Evolutionary conservation across 108 stramenopile species (phyloP).

Genomic region (Fistulifera pelliculosa): DNA sequence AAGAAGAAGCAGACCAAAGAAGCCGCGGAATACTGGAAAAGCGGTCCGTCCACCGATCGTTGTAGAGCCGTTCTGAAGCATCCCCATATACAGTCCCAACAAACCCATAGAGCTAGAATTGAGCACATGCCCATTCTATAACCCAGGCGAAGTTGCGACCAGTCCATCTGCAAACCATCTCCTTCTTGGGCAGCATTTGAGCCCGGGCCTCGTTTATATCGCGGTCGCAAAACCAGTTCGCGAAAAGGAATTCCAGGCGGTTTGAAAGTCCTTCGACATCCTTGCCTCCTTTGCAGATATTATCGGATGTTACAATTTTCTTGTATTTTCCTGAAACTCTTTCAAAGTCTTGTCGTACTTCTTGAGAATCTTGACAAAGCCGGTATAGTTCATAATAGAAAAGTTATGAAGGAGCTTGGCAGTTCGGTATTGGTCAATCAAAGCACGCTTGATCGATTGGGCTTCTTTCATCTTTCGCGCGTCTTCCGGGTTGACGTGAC

Average conservation of each 20-base stretch:
- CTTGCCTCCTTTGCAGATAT: conserved; percentile 62
- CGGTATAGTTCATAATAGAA: conserved; percentile 89
- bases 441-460: conserved; percentile 69
- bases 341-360: conserved; percentile 83
- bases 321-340: conserved; percentile 56
- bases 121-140: conserved; percentile 90
- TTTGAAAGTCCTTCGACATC: conserved; percentile 37
- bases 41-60: conserved; percentile 79
- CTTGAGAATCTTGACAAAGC: conserved; percentile 89
- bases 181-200: conserved; percentile 82
- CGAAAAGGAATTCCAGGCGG: conserved; percentile 52
- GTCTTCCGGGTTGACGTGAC: conserved; percentile 16
- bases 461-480: conserved; percentile 22
- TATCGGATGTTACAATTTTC: conserved; percentile 14
- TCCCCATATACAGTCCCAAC: conserved; percentile 92
- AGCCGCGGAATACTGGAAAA: conserved; percentile 86
- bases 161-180: conserved; percentile 88
- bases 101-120: conserved; percentile 83
- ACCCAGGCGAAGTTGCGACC: conserved; percentile 64
- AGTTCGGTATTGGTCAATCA: conserved; percentile 67
- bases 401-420: conserved; percentile 78
- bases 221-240: conserved; percentile 84
- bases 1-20: conserved; percentile 77
- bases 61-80: conserved; percentile 37
- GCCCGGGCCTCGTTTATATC: conserved; percentile 77